Conservation (phyloP, 1,284 basidiomycete genomes). For the Pyrrhoderma noxium region DNA sequence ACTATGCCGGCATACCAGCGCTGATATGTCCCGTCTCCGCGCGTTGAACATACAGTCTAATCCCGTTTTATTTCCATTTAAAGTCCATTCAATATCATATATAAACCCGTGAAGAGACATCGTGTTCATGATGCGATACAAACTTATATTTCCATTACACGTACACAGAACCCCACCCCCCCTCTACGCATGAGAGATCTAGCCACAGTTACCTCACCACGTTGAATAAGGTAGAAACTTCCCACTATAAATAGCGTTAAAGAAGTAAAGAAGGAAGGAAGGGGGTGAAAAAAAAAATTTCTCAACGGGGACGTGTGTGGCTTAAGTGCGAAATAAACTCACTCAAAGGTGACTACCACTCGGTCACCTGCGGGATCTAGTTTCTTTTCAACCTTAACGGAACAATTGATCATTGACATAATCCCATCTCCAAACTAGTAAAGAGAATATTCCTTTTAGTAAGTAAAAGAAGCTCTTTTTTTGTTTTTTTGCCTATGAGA, state of each 20-base stretch:
- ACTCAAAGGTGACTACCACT: conserved; percentile 79
- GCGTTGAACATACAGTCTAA: background rate
- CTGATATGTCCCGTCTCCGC: background rate
- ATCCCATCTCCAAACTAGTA: conserved; percentile 82
- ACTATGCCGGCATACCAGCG: background rate
- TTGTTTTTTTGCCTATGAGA: too few relatives aligned
- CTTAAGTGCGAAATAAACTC: conserved; percentile 28
- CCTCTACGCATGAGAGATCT: background rate
- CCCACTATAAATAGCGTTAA: conserved; percentile 35
- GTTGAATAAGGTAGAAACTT: conserved; percentile 68
- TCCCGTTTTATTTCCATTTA: background rate
- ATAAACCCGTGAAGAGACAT: background rate
- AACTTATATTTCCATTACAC: background rate
- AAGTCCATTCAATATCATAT: background rate
- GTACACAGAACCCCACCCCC: background rate
- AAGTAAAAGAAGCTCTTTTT: background rate
- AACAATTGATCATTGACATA: conserved; percentile 88
- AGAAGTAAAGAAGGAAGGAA: conserved; percentile 9
- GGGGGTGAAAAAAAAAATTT: background rate
- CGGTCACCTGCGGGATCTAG: conserved; percentile 78
- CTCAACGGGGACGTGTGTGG: background rate
- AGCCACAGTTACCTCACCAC: conserved; percentile 37
- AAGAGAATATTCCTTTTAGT: background rate
- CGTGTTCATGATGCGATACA: too few relatives aligned
- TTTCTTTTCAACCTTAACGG: conserved; percentile 66